Percentiles rank a stretch among this genome's conserved stretches.
Conservation (phyloP, 2,329 filamentous ascomycete species). For the Phialophora tarda region DNA sequence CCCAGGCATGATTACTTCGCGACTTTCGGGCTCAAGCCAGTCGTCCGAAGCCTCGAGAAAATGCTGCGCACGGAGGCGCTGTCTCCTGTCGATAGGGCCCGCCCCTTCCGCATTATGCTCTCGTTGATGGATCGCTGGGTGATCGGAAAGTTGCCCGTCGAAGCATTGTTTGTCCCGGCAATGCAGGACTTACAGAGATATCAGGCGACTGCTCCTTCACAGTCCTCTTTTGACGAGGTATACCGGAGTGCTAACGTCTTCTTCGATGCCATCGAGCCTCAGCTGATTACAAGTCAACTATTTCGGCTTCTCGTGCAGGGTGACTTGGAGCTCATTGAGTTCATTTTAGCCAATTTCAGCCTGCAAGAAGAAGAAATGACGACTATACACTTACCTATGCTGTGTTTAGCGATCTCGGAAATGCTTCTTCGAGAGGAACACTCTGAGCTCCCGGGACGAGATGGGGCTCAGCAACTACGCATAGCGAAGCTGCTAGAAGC, state of each 20-base stretch:
- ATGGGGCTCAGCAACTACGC: constrained; percentile 57
- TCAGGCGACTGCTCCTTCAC: constrained; percentile 67
- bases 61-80: constrained; percentile 69
- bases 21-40: constrained; percentile 73
- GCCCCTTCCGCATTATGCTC: constrained; percentile 87
- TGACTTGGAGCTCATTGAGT: constrained; percentile 75
- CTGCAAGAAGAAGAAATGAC: constrained; percentile 91
- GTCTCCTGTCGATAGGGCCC: constrained; percentile 71
- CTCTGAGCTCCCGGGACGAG: constrained; percentile 22
- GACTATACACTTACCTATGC: constrained; percentile 31
- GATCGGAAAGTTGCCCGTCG: constrained; percentile 86
- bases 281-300: constrained; percentile 86
- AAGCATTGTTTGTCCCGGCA: constrained; percentile 84
- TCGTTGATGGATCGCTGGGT: constrained; percentile 99
- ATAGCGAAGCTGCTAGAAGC: constrained; percentile 42
- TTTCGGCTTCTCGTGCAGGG: constrained; percentile 58
- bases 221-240: constrained; percentile 79
- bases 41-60: constrained; percentile 75
- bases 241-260: constrained; percentile 92
- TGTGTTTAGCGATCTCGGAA: constrained; percentile 37
- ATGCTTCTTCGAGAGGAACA: constrained; percentile 24
- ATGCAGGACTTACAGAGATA: constrained; percentile 80
- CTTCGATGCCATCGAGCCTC: constrained; percentile 95
- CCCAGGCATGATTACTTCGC: constrained; percentile 79
- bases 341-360: constrained; percentile 88